Conservation (phyloP, 2,329 filamentous ascomycete species). For the Chrysoporthe cubensis region DNA sequence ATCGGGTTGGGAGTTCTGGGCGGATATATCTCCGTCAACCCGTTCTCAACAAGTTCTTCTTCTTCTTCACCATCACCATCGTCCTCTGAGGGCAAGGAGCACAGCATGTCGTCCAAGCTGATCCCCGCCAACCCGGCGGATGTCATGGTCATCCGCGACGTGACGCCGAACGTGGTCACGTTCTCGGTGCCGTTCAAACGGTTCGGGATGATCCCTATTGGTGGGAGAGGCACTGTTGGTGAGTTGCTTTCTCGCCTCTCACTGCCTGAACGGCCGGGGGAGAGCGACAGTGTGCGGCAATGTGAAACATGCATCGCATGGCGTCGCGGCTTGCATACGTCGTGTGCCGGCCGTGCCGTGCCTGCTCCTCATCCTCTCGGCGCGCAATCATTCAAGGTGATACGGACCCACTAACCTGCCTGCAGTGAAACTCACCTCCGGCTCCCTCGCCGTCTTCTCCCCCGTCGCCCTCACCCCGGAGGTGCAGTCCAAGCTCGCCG, state of each 20-base stretch:
- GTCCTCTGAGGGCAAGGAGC: not conserved
- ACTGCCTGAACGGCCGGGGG: not conserved
- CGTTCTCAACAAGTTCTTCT: slow-evolving; percentile 17
- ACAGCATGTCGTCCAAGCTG: slow-evolving; percentile 63
- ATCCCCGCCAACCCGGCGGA: slow-evolving; percentile 73
- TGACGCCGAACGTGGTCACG: slow-evolving; percentile 79
- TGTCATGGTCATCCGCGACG: slow-evolving; percentile 87
- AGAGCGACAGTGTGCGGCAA: slow-evolving; percentile 12
- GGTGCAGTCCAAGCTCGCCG: slow-evolving; percentile 65
- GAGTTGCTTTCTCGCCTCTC: slow-evolving; percentile 36
- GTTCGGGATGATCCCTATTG: slow-evolving; percentile 78
- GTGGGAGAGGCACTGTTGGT: slow-evolving; percentile 86
- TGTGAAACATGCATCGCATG: not conserved
- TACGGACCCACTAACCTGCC: not conserved
- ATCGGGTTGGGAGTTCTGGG: slow-evolving; percentile 21
- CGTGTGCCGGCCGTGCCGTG: not conserved
- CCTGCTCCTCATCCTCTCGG: not conserved
- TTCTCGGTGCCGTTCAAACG: slow-evolving; percentile 84
- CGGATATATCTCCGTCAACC: slow-evolving; percentile 24
- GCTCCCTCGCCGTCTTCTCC: slow-evolving; percentile 85
- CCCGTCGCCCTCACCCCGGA: slow-evolving; percentile 83
- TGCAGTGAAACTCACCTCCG: slow-evolving; percentile 76
- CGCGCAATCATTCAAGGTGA: not conserved
- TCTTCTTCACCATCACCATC: not conserved
- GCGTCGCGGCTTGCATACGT: not conserved